phyloP scores from a whole-genome alignment of 2,329 filamentous ascomycete genomes.

The Capronia americana region DNA sequence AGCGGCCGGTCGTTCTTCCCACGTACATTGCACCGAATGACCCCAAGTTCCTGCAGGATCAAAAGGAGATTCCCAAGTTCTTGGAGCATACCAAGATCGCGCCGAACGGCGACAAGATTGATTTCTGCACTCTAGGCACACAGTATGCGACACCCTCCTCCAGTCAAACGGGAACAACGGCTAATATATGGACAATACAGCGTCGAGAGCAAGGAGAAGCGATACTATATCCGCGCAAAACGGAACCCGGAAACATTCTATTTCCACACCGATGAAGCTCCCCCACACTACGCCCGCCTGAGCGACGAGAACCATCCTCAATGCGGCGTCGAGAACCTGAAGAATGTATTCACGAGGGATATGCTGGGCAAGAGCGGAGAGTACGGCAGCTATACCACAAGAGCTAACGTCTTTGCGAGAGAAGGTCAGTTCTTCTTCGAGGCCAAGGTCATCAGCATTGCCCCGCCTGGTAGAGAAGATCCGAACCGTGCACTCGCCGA shows the following conservation, averaged over 20 bases:
- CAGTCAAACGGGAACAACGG: background rate
- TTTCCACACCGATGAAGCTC: slow-evolving; percentile 69
- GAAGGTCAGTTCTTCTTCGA: slow-evolving; percentile 95
- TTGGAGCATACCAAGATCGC: slow-evolving; percentile 37
- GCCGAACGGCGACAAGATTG: slow-evolving; percentile 37
- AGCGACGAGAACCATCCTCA: slow-evolving; percentile 77
- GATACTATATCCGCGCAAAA: slow-evolving; percentile 40
- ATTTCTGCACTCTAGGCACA: slow-evolving; percentile 39
- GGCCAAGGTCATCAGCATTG: slow-evolving; percentile 73
- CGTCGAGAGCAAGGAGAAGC: slow-evolving; percentile 40
- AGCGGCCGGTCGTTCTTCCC: slow-evolving; percentile 35
- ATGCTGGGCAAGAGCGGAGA: slow-evolving; percentile 83
- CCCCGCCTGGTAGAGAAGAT: slow-evolving; percentile 64
- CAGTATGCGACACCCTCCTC: slow-evolving; percentile 30
- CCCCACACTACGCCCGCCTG: slow-evolving; percentile 81
- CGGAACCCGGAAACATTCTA: slow-evolving; percentile 38
- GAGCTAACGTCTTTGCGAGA: slow-evolving; percentile 86
- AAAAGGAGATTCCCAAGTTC: slow-evolving; percentile 39
- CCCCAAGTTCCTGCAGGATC: slow-evolving; percentile 39
- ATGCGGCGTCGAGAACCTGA: slow-evolving; percentile 69
- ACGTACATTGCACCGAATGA: slow-evolving; percentile 39
- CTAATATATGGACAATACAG: slow-evolving; percentile 23
- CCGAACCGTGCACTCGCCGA: slow-evolving; percentile 39
- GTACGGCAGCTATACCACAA: slow-evolving; percentile 77
- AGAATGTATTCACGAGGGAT: slow-evolving; percentile 77